These are phyloP conservation scores for Colletotrichum kahawae DNA, from an alignment of 2,329 filamentous ascomycete genomes.

Conservation along the genomic window DNA sequence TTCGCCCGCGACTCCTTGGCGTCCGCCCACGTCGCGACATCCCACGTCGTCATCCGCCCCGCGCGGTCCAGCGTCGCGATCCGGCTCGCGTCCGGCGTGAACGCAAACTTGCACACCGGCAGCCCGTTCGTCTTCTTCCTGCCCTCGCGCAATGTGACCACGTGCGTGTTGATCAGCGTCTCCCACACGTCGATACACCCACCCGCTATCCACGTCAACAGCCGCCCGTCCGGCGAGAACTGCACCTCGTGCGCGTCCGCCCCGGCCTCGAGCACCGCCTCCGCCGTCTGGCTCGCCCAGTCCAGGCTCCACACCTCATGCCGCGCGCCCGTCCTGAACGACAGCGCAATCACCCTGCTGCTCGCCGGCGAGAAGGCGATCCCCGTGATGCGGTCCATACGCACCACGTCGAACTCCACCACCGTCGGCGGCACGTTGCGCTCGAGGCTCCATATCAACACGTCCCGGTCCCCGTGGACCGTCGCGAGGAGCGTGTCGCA, in stretches of 20 bases:
- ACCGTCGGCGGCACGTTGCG: neutral
- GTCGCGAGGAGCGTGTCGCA: neutral
- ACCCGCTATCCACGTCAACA: neutral
- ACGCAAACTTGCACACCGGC: neutral
- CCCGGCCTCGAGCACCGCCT: neutral
- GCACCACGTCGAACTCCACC: neutral
- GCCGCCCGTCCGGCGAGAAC: conserved; percentile 6
- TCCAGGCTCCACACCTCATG: neutral
- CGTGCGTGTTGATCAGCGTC: conserved; percentile 4
- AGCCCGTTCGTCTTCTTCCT: neutral
- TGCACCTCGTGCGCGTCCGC: neutral
- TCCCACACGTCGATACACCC: conserved; percentile 8
- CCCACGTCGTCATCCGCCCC: neutral
- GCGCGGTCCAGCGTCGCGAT: neutral
- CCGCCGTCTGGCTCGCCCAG: neutral
- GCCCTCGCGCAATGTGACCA: neutral
- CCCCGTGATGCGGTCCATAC: conserved; percentile 5
- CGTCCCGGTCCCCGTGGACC: conserved; percentile 2
- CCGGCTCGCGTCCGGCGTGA: neutral
- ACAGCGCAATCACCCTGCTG: neutral
- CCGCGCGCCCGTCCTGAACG: neutral
- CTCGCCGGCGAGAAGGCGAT: neutral
- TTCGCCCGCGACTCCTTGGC: neutral
- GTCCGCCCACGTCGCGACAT: neutral
- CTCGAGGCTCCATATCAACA: neutral